Conservation (phyloP, 129 eudicot genomes). For the Solidago caesia region DNA sequence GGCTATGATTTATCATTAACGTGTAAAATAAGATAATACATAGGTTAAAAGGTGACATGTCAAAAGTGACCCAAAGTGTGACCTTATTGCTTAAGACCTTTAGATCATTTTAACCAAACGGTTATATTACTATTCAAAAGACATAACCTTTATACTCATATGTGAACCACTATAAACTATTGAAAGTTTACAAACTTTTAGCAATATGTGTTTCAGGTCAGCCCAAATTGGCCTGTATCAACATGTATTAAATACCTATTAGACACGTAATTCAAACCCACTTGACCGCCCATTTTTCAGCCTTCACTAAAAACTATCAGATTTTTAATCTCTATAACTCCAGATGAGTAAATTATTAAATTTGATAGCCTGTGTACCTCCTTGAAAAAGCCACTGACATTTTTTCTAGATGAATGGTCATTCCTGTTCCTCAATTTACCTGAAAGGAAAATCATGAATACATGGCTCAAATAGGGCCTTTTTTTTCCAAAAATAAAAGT, state of each 20-base stretch:
- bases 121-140: background rate
- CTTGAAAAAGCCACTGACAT: slow-evolving; percentile 56
- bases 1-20: background rate
- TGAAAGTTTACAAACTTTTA: background rate
- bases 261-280: background rate
- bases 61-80: background rate
- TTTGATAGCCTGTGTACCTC: slow-evolving; percentile 49
- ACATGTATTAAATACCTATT: background rate
- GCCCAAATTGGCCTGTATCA: background rate
- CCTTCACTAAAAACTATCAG: background rate
- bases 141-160: background rate
- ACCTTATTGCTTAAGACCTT: background rate
- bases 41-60: background rate
- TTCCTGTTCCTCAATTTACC: slow-evolving; percentile 54
- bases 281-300: background rate
- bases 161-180: background rate
- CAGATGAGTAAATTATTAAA: background rate
- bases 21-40: background rate
- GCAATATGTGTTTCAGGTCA: background rate
- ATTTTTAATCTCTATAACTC: background rate
- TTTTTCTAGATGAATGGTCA: slow-evolving; percentile 44
- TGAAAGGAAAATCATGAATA: slow-evolving; percentile 34
- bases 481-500: background rate
- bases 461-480: background rate
- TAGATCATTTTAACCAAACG: background rate